Conservation (phyloP, 169 alveolate species). For the Plasmodium sp. region DNA sequence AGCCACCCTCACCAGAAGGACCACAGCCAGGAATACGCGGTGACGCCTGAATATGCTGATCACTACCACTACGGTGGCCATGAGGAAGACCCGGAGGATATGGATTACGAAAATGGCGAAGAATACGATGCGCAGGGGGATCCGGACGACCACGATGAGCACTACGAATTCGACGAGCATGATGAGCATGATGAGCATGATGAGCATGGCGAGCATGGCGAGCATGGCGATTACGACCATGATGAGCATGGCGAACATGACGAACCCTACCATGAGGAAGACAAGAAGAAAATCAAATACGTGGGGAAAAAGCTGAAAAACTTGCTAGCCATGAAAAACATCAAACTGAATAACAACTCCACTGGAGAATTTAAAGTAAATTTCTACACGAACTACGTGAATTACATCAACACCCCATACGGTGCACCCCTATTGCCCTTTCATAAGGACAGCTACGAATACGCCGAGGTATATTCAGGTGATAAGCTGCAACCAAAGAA, state of each 20-base stretch:
- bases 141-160: neutral
- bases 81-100: neutral
- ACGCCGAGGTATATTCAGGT: neutral
- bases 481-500: neutral
- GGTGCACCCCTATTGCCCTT: neutral
- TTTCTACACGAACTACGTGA: conserved; percentile 18
- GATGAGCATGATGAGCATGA: neutral
- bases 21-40: neutral
- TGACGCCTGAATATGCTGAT: neutral
- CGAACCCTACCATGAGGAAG: neutral
- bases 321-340: conserved; percentile 17
- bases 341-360: conserved; percentile 17
- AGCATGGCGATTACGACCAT: neutral
- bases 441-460: neutral
- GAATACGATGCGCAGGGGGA: neutral
- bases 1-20: neutral
- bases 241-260: neutral
- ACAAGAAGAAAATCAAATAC: neutral
- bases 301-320: neutral
- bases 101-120: neutral
- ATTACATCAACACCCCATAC: conserved; percentile 18
- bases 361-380: conserved; percentile 31
- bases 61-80: neutral
- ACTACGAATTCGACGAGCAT: neutral
- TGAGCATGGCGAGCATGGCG: neutral